Base-by-base conservation (phyloP, 768 basidiomycete species). In the Coprinopsis cinerea region DNA sequence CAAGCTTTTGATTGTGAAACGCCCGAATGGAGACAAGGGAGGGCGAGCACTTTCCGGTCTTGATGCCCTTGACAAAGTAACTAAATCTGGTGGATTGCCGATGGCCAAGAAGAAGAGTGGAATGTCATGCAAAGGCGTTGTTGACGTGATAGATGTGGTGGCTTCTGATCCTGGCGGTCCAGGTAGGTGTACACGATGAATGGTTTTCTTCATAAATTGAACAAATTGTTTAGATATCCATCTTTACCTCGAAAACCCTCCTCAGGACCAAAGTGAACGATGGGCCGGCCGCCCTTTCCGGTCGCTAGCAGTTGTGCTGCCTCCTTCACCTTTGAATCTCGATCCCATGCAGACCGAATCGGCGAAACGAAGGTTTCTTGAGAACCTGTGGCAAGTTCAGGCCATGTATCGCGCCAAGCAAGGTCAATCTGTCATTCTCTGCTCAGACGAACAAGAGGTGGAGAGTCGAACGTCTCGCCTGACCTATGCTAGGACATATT, bases 231-330 rank as follows among this genome's bases (percentile, higher is more conserved):
- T 62, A 93, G 94, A 93, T 56, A 80, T 97, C 44, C 84, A 94
- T 53, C 59, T 95, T 11, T 93, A 83, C 66, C 68, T 98, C 30
- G 91, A 92, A 65, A 82, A 71, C 37, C 85, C 89, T 14, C 92
- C 92, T 4, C 71, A 76, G 44, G 91, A 92, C 58, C 84, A 90
- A 61, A 79, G 75, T 14, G 92, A 93, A 43, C 78, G 85, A 44
- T 98, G 95, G 92, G 81, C 83, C 14, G 87, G 85, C 32, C 85
- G 96, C 9, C 76, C 91, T 10, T 87, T 93, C 61, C 83, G 96
- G 20, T 79, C 85, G 0, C 73, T 87, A 48, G 78, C 83, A 2
- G 85, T 86, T 5, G 90, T 92, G 6, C 78, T 81, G 49, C 89
- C 92, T 2, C 88, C 90, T 24, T 68, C 76, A 26, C 72, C 84